Evolutionary conservation across 2,329 filamentous ascomycete species (phyloP), one percentile per base, ranked within the genome.

Genomic region (Stemphylium vesicarium): DNA sequence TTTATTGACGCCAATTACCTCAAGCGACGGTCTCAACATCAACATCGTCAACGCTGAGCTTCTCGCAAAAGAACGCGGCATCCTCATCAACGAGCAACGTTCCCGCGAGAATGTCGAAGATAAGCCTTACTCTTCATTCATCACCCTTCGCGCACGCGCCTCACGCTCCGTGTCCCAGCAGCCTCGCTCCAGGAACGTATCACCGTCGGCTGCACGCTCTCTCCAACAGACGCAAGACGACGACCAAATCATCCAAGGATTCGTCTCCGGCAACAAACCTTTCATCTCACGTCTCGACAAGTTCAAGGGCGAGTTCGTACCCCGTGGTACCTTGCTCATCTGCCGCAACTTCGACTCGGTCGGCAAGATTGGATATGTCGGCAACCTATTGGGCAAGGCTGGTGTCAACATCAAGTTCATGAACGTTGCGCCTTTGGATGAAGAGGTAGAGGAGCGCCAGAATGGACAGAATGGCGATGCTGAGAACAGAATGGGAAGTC

Each of bases 11-110:
- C 85, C 86, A 1, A 89, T 94, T 62, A 88, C 85, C 51, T 85
- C 87, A 52, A 79, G 82, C 0, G 86, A 88, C 33, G 86, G 84
- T 0, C 73, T 85, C 11, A 88, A 89, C 66, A 87, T 93, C 65
- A 94, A 93, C 76, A 92, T 95, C 56, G 90, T 95, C 64, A 94
- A 95, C 67, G 90, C 90, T 0, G 83, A 86, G 38, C 79, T 92
- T 22, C 84, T 93, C 12, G 90, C 90, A 16, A 88, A 86, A 60
- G 88, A 92, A 65, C 89, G 89, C 63, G 90, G 90, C 2, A 89
- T 95, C 58, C 82, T 88, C 39, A 87, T 95, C 68, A 90, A 88
- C 68, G 91, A 94, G 77, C 86, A 86, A 33, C 87, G 87, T 57
- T 84, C 82, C 2, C 82, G 87, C 7, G 85, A 88, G 49, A 78